Conservation (phyloP, 495 filamentous ascomycete species). For the Aspergillus heteromorphus region DNA sequence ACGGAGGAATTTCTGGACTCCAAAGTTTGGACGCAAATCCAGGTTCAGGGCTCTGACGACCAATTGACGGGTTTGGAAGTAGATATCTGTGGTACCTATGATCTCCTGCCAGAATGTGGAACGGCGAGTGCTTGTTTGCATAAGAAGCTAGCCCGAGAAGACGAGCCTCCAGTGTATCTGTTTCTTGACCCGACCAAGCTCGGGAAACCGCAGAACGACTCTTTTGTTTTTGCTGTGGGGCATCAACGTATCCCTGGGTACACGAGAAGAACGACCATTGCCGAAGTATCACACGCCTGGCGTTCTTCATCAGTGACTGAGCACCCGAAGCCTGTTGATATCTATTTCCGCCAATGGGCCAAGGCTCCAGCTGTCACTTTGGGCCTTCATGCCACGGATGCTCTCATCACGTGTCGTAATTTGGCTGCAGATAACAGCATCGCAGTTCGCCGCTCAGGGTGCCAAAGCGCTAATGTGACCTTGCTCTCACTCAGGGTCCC, state of each 20-base stretch:
- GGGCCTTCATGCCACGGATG: slow-evolving; percentile 1
- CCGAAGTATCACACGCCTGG: slow-evolving; percentile 35
- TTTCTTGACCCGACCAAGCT: slow-evolving; percentile 58
- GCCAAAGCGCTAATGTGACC: slow-evolving; percentile 24
- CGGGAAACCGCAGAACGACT: slow-evolving; percentile 44
- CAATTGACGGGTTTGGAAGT: slow-evolving; percentile 26
- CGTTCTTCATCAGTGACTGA: slow-evolving; percentile 15
- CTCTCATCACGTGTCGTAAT: slow-evolving; percentile 8
- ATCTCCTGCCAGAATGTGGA: slow-evolving; percentile 57
- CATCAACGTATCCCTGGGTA: slow-evolving; percentile 48
- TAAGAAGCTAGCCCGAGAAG: slow-evolving; percentile 20
- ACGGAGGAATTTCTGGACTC: slow-evolving; percentile 24
- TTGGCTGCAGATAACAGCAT: slow-evolving; percentile 10
- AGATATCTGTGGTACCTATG: slow-evolving; percentile 53
- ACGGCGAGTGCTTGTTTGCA: slow-evolving; percentile 59
- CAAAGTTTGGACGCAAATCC: slow-evolving; percentile 36
- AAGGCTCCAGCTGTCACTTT: slow-evolving; percentile 9
- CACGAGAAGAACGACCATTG: slow-evolving; percentile 45
- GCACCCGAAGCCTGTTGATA: slow-evolving; percentile 6
- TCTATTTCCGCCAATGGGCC: slow-evolving; percentile 25
- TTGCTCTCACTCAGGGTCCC: slow-evolving; percentile 21
- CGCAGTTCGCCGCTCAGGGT: slow-evolving; percentile 13
- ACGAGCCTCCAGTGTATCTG: slow-evolving; percentile 45
- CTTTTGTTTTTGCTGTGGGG: slow-evolving; percentile 59
- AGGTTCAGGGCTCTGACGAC: slow-evolving; percentile 25